Conservation (phyloP, 352 stramenopile species). For the Pythium diclinum region DNA sequence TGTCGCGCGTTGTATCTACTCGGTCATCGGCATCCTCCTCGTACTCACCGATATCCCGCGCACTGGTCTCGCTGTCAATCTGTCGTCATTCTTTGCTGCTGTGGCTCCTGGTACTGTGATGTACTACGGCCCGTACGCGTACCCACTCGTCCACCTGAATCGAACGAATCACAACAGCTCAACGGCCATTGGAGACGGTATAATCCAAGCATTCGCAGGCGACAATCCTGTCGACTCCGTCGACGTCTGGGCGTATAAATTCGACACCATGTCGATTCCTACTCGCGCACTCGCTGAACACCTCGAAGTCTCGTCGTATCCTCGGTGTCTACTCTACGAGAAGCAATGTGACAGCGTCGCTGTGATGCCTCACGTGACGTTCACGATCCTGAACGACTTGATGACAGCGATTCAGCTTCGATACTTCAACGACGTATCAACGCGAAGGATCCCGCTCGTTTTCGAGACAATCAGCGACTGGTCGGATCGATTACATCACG, state of each 20-base stretch:
- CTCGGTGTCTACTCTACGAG: conserved; percentile 32
- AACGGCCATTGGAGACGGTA: not conserved
- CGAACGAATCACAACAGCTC: conserved; percentile 7
- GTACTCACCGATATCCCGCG: conserved; percentile 23
- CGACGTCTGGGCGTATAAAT: conserved; percentile 26
- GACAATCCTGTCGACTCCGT: not conserved
- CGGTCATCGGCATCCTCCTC: conserved; percentile 5
- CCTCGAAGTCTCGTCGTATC: conserved; percentile 21
- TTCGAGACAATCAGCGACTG: conserved; percentile 29
- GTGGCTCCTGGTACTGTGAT: conserved; percentile 30
- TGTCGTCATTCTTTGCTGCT: conserved; percentile 28
- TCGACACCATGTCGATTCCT: conserved; percentile 21
- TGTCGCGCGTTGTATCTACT: not conserved
- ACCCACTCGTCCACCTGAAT: conserved; percentile 37
- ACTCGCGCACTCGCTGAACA: conserved; percentile 13
- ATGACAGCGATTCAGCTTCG: conserved; percentile 14
- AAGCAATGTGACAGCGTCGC: conserved; percentile 1
- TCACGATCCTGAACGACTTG: conserved; percentile 39
- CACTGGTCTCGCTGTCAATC: conserved; percentile 35
- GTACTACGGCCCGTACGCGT: conserved; percentile 47
- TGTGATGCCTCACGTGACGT: conserved; percentile 29
- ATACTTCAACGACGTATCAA: conserved; percentile 4
- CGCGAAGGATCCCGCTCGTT: not conserved
- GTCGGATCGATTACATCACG: conserved; percentile 38
- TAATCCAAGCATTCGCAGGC: not conserved